Percentiles rank a stretch among this genome's conserved stretches.
phyloP scores from a whole-genome alignment of 2,329 filamentous ascomycete species.

The Ophiostoma sp. region DNA sequence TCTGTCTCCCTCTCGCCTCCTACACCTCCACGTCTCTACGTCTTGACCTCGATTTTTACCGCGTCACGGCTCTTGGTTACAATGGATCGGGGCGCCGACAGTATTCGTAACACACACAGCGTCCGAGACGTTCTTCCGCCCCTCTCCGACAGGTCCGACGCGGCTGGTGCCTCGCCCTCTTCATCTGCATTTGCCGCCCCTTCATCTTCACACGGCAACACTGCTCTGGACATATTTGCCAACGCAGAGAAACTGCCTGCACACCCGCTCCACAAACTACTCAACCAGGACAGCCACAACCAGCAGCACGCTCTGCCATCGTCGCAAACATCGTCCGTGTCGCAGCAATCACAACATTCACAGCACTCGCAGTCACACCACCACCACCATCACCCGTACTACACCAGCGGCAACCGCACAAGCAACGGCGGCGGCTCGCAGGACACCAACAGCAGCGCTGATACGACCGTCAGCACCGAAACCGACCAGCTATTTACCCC shows the following conservation, averaged over 20 bases:
- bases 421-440: constrained; percentile 30
- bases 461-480: constrained; percentile 37
- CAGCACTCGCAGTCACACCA: constrained; percentile 24
- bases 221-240: constrained; percentile 22
- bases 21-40: background rate
- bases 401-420: constrained; percentile 13
- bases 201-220: constrained; percentile 22
- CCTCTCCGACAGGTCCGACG: constrained; percentile 27
- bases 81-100: constrained; percentile 27
- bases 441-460: constrained; percentile 36
- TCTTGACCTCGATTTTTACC: background rate
- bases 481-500: constrained; percentile 42
- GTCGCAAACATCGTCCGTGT: background rate
- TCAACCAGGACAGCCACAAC: constrained; percentile 18
- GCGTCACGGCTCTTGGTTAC: constrained; percentile 23
- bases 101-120: constrained; percentile 18
- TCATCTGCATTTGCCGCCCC: background rate
- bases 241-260: constrained; percentile 22
- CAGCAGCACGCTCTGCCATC: constrained; percentile 23
- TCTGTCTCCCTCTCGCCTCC: no score
- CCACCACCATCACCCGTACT: constrained; percentile 12
- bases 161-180: constrained; percentile 19
- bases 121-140: constrained; percentile 27
- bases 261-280: constrained; percentile 18
- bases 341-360: constrained; percentile 18